Evolutionary conservation across 257 asterid species (phyloP), one percentile per base, ranked within the genome.

Genomic region (Apocynum venetum): DNA sequence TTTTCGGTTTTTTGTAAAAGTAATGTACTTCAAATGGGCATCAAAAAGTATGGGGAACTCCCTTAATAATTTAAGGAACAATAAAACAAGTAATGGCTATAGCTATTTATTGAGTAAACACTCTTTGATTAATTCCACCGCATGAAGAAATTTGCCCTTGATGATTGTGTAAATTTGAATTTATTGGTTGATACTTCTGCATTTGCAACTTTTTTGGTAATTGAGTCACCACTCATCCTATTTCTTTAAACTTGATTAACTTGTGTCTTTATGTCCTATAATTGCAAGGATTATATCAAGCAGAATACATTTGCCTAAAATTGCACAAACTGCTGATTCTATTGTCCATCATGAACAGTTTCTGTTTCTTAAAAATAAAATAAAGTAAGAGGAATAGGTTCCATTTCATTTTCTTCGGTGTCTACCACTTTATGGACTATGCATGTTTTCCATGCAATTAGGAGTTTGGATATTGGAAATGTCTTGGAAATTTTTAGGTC

Each of bases 391-490:
- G n/a, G n/a, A n/a, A n/a, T n/a, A n/a, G n/a, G n/a, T n/a, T n/a
- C n/a, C n/a, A n/a, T 55, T 7, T 59, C 71, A 63, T 57, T 57
- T n/a, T 66, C 64, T 40, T 76, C 49, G 35, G 31, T 78, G 71
- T 38, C 55, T 13, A 44, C 53, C 64, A 53, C 31, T 40, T 13
- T n/a, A 53, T 40, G 0, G 51, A 51, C 15, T 56, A 51, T 25
- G 47, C 19, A 67, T 67, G 51, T 40, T 40, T 17, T 35, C 14
- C 4, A 35, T 31, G 72, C 51, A 36, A 56, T 56, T 56, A 20
- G 3, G 61, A 56, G 61, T 3, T 25, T 63, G 69, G 36, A 63
- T 11, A 4, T 46, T 41, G 41, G 20, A 36, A 60, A 25, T 60
- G 14, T 60, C 8, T 9, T 25, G 14, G 67, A 60, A 60, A 10